A percentile compares a stretch with the other conserved stretches of the same genome.
Conservation (phyloP, 345 rosid genomes). For the Dimocarpus longan region DNA sequence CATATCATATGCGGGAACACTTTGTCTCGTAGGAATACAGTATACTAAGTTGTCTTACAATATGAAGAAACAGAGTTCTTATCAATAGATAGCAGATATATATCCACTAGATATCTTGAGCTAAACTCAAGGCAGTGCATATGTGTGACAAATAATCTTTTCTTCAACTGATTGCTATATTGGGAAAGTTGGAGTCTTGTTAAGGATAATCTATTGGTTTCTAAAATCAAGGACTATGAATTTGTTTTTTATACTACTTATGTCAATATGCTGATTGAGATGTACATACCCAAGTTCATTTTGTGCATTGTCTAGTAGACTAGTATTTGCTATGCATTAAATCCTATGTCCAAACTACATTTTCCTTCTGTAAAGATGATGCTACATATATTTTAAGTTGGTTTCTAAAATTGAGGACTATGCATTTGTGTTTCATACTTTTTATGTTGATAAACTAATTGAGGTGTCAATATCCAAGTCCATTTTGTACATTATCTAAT, state of each 20-base stretch:
- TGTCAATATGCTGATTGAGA: background rate
- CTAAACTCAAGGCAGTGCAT: background rate
- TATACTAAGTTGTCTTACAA: background rate
- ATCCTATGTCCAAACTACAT: no score
- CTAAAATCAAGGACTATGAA: background rate
- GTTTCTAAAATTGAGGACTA: background rate
- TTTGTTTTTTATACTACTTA: background rate
- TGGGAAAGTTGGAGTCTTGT: background rate
- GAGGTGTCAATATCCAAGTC: background rate
- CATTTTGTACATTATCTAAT: background rate
- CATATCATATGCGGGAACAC: slow-evolving; percentile 5
- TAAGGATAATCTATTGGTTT: background rate
- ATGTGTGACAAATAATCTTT: background rate
- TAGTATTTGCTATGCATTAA: no score
- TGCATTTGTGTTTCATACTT: background rate
- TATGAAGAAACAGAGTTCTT: background rate
- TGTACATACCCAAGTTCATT: background rate
- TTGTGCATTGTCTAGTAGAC: background rate
- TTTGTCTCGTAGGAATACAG: background rate
- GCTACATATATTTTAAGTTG: background rate
- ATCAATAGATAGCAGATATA: background rate
- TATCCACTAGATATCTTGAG: background rate
- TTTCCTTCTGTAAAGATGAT: background rate
- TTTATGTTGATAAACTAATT: background rate
- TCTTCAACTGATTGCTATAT: background rate